A percentile compares a stretch with the other conserved stretches of the same genome.
Conservation (phyloP, 352 stramenopile genomes). For the Phytophthora sansomeana region DNA sequence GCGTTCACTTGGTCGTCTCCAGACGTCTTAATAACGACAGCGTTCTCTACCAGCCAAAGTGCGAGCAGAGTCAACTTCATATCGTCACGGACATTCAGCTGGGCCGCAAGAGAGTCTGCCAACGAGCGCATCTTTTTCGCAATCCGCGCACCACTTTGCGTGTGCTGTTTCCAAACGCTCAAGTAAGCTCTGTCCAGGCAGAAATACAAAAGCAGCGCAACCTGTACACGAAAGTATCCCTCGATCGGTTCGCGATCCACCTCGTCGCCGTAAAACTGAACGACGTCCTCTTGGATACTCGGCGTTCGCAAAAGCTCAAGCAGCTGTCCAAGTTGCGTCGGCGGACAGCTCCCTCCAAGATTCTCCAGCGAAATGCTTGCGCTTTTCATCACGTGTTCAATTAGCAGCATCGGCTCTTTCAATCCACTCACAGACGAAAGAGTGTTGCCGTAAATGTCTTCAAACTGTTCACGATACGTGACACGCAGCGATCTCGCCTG, state of each 20-base stretch:
- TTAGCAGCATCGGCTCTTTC: conserved; percentile 67
- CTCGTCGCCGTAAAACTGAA: conserved; percentile 70
- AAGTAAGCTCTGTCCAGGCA: conserved; percentile 77
- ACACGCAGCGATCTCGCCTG: conserved; percentile 58
- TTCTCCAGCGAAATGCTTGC: conserved; percentile 50
- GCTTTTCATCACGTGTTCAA: conserved; percentile 83
- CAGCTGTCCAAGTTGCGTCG: conserved; percentile 58
- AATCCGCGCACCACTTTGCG: conserved; percentile 60
- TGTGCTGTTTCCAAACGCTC: conserved; percentile 53
- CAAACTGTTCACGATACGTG: conserved; percentile 72
- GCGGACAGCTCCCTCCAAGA: conserved; percentile 53
- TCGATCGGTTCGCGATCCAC: conserved; percentile 75
- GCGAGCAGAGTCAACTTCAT: conserved; percentile 85
- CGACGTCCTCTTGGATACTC: conserved; percentile 62
- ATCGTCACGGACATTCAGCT: conserved; percentile 79
- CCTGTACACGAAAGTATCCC: conserved; percentile 77
- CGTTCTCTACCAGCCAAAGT: conserved; percentile 86
- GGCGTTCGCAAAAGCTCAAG: conserved; percentile 58
- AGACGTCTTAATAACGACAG: conserved; percentile 69
- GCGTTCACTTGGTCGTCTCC: conserved; percentile 65
- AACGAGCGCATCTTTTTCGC: conserved; percentile 69
- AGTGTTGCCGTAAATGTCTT: conserved; percentile 65
- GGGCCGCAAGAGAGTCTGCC: conserved; percentile 73
- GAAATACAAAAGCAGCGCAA: conserved; percentile 84
- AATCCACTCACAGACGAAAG: conserved; percentile 59